Base-by-base conservation (phyloP, 345 rosid species). In the Syzygium aqueum region DNA sequence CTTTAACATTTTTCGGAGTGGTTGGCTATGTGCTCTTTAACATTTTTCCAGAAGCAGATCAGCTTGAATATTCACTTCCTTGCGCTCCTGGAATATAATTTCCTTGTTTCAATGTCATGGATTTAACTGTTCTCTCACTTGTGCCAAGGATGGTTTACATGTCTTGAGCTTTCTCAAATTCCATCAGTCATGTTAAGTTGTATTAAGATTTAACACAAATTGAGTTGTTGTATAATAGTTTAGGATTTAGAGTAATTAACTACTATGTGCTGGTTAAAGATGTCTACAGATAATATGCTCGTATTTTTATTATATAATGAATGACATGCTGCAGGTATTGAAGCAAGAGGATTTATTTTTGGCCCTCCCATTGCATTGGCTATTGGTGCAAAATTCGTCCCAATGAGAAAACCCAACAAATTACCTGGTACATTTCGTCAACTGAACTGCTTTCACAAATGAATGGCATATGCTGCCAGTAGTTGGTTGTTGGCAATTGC, bases 291-390 rank as follows among this genome's bases (percentile, higher is more conserved):
- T 73, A 19, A 73, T 73, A 19, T 73, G 49, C 49, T 10, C 13
- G 40, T 73, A 19, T 40, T 37, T 61, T 73, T 37, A 73, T 33
- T 73, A 22, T 73, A 37, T 33, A 40, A n/a, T n/a, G 22, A 63
- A 73, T 37, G 80, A 73, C 14, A 37, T 73, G 80, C 27, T 89
- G 91, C 90, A 97, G 99, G 99, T 89, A 88, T 97, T 90, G 99
- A 97, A 92, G 99, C 99, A 43, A 95, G 99, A 90, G 99, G 99
- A 59, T 97, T 97, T 89, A 97, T 97, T 82, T 97, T 97, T 92
- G 99, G 99, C 57, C 99, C 99, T 90, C 99, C 99, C 61, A 96
- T 97, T 90, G 99, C 99, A 16, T 92, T 96, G 93, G 98, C 99
- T 87, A 95, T 97, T 90, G 99, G 99, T 53, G 99, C 99, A 43